phyloP scores from a whole-genome alignment of 441 rosid species.

The Adansonia grandidieri region DNA sequence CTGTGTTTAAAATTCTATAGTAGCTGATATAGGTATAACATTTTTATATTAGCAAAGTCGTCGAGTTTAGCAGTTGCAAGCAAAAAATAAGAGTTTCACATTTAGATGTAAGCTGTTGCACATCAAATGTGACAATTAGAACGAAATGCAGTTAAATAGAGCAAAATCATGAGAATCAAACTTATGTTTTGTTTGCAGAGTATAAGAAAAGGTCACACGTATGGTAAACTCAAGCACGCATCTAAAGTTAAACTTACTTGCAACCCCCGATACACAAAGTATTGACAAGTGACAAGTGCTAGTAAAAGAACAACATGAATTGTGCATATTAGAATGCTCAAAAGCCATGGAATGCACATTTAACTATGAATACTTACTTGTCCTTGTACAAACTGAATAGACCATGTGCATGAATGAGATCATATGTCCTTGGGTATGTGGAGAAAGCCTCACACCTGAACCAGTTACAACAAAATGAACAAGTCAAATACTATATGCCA shows the following conservation, averaged over 20 bases:
- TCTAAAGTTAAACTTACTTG: not conserved
- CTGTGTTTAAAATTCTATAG: not conserved
- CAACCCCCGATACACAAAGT: not conserved
- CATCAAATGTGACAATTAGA: not conserved
- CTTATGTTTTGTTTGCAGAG: not conserved
- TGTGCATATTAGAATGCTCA: not conserved
- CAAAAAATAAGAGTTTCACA: not conserved
- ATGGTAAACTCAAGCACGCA: not conserved
- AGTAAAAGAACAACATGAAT: not conserved
- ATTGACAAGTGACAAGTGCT: not conserved
- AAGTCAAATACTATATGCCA: slow-evolving; percentile 2
- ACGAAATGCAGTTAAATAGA: not conserved
- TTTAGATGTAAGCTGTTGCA: not conserved
- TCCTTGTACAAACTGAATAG: slow-evolving; percentile 67
- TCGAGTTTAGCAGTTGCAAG: not conserved
- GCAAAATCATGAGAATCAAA: not conserved
- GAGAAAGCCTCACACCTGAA: slow-evolving; percentile 84
- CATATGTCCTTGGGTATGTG: slow-evolving; percentile 79
- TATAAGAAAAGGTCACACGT: not conserved
- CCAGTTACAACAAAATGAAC: not conserved
- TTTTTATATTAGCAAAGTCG: not conserved
- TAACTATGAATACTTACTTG: slow-evolving; percentile 46
- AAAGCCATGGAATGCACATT: slow-evolving; percentile 16
- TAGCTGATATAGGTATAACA: not conserved
- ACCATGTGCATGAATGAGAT: slow-evolving; percentile 63